These are phyloP conservation scores for Ogataea corticis DNA, from an alignment of 805 yeast species.

Conservation along the genomic window DNA sequence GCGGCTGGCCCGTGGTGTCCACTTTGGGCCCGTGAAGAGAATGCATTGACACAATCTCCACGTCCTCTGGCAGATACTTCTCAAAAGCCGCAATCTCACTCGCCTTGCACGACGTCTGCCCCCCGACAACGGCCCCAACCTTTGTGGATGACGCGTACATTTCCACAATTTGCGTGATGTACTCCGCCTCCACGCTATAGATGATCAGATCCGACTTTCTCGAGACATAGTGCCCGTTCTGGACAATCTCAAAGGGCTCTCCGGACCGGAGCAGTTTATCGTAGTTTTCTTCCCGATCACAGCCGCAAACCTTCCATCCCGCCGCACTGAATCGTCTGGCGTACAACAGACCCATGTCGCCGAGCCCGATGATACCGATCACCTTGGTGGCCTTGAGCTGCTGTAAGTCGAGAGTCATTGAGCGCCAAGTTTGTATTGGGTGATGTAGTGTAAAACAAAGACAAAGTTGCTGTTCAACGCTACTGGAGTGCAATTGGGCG, in stretches of 20 bases:
- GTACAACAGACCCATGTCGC: slow-evolving; percentile 94
- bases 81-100: slow-evolving; percentile 91
- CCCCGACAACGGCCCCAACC: slow-evolving; percentile 91
- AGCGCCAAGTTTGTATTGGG: too few relatives aligned
- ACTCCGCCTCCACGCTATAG: slow-evolving; percentile 92
- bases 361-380: slow-evolving; percentile 92
- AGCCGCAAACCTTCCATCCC: slow-evolving; percentile 89
- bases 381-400: slow-evolving; percentile 40
- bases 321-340: slow-evolving; percentile 75
- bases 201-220: slow-evolving; percentile 79
- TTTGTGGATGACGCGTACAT: slow-evolving; percentile 86
- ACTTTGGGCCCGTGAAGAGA: slow-evolving; percentile 95
- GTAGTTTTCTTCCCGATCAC: slow-evolving; percentile 73
- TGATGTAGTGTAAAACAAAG: too few relatives aligned
- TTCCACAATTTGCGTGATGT: slow-evolving; percentile 68
- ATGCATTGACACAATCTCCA: slow-evolving; percentile 82
- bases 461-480: too few relatives aligned
- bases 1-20: slow-evolving; percentile 86
- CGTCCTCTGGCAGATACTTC: slow-evolving; percentile 68
- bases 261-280: slow-evolving; percentile 42
- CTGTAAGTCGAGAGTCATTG: slow-evolving; percentile 11
- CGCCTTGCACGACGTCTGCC: slow-evolving; percentile 93
- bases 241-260: slow-evolving; percentile 54
- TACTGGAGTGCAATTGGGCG: too few relatives aligned
- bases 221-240: slow-evolving; percentile 82